A percentile compares a stretch with the other conserved stretches of the same genome.
phyloP scores from a whole-genome alignment of 805 yeast species.

The Ogataea methylovora region DNA sequence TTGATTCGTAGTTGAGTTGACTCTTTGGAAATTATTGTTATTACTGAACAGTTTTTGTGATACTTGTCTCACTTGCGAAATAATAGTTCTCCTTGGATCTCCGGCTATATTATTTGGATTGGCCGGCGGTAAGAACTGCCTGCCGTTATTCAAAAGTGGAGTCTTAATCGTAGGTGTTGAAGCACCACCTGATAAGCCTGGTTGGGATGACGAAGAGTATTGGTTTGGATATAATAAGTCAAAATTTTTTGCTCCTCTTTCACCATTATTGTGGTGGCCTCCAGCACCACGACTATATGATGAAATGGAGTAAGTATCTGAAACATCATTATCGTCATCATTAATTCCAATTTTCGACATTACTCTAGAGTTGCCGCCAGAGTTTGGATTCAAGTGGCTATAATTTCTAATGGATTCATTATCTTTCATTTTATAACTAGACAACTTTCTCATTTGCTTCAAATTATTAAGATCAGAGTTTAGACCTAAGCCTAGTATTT shows the following conservation, averaged over 20 bases:
- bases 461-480: too few species aligned
- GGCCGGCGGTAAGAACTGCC: too few species aligned
- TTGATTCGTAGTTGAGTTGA: too few species aligned
- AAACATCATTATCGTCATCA: too few species aligned
- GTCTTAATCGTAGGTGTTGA: not conserved
- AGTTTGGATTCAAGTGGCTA: too few species aligned
- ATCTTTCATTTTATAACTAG: too few species aligned
- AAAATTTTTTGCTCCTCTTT: not conserved
- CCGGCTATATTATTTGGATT: not conserved
- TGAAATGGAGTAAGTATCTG: too few species aligned
- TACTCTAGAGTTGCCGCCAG: too few species aligned
- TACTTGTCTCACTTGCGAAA: constrained; percentile 22
- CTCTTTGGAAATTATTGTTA: constrained; percentile 1
- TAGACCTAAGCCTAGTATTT: not conserved
- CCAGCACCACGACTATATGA: too few species aligned
- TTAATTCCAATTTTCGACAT: too few species aligned
- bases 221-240: constrained; percentile 1
- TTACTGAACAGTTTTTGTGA: constrained; percentile 18
- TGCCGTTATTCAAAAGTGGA: not conserved
- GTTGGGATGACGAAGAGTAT: not conserved
- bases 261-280: not conserved
- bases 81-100: constrained; percentile 9
- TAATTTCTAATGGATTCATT: too few species aligned
- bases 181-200: not conserved
- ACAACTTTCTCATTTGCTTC: too few species aligned